A percentile compares a stretch with the other conserved stretches of the same genome.
Evolutionary conservation across 306 rosid genomes (phyloP).

Genomic region (Pyrus communis): DNA sequence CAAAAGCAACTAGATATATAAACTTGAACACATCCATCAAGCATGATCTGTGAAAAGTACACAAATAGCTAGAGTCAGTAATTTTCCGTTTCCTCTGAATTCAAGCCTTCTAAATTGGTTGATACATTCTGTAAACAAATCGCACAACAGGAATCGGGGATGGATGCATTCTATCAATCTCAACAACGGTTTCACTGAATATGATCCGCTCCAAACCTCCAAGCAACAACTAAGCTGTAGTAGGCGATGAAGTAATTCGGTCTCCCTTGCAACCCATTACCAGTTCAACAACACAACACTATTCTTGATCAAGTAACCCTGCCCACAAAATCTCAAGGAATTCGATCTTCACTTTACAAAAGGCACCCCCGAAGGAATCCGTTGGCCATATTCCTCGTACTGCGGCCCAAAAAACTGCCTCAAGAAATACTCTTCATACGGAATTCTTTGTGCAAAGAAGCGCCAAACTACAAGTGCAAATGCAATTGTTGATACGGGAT

Average conservation of each 20-base stretch:
- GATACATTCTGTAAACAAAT: background rate
- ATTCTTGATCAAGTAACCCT: background rate
- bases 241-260: background rate
- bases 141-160: background rate
- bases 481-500: conserved; percentile 62
- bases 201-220: background rate
- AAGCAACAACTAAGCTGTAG: background rate
- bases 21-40: too few relatives aligned
- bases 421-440: conserved; percentile 76
- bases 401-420: conserved; percentile 62
- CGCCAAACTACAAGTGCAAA: conserved; percentile 71
- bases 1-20: too few relatives aligned
- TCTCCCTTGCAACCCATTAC: background rate
- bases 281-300: background rate
- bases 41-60: too few relatives aligned
- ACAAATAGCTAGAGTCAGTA: too few relatives aligned
- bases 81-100: too few relatives aligned
- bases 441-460: conserved; percentile 44
- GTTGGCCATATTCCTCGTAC: conserved; percentile 52
- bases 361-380: conserved; percentile 76
- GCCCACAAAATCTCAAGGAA: background rate
- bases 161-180: background rate
- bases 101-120: background rate
- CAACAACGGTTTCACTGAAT: background rate
- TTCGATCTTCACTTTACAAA: conserved; percentile 36